These are phyloP conservation scores for Heliocybe sulcata DNA, from an alignment of 1,284 basidiomycete species.

Conservation along the genomic window DNA sequence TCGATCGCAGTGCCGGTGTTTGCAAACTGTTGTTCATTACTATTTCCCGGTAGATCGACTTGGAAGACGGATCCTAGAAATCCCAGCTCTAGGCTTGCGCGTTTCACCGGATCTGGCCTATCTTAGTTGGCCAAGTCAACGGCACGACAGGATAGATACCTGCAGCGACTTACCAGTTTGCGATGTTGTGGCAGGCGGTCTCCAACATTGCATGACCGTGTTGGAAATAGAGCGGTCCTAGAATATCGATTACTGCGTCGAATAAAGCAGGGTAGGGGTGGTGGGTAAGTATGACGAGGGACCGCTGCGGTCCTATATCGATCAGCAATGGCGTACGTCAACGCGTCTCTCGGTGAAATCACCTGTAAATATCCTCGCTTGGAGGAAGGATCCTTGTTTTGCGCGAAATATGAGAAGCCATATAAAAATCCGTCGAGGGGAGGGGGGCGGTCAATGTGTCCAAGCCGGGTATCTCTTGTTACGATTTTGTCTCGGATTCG, in stretches of 20 bases:
- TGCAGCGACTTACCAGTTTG: conserved; percentile 60
- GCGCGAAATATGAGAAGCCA: conserved; percentile 80
- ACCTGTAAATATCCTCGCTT: conserved; percentile 88
- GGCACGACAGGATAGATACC: not conserved
- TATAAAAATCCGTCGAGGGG: conserved; percentile 68
- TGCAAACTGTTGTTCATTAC: conserved; percentile 67
- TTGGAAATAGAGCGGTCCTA: conserved; percentile 73
- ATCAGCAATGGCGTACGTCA: not conserved
- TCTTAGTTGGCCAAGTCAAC: conserved; percentile 8
- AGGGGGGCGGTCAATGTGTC: conserved; percentile 24
- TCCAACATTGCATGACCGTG: conserved; percentile 81
- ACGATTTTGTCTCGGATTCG: conserved; percentile 43
- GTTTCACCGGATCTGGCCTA: conserved; percentile 67
- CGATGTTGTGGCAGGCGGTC: conserved; percentile 80
- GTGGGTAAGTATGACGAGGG: conserved; percentile 80
- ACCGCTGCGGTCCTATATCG: conserved; percentile 43
- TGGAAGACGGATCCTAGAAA: conserved; percentile 74
- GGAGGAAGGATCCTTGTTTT: conserved; percentile 59
- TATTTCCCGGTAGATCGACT: conserved; percentile 62
- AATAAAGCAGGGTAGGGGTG: conserved; percentile 84
- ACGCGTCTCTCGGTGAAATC: conserved; percentile 10
- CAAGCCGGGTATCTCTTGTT: conserved; percentile 17
- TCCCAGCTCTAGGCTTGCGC: conserved; percentile 65
- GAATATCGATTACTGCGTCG: conserved; percentile 54
- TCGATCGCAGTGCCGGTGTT: conserved; percentile 40